Evolutionary conservation across 495 filamentous ascomycete genomes (phyloP), one percentile per base, ranked within the genome.

Genomic region (Apiosordaria backusii): DNA sequence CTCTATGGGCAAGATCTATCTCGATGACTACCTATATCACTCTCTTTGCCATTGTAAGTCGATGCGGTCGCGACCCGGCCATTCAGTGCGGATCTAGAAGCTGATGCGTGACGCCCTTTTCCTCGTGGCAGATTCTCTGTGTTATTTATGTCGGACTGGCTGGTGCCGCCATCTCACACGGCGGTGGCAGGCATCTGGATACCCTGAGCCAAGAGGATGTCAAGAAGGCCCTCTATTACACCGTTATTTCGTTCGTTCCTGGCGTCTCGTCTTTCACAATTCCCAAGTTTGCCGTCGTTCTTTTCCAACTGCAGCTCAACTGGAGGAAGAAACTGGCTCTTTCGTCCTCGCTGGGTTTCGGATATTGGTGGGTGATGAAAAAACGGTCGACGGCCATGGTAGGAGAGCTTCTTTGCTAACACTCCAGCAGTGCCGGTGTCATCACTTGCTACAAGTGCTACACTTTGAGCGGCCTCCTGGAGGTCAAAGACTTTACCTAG

Each of bases 291-390:
- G 71, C 71, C 29, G 68, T 69, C 13, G 57, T 70, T 4, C 60
- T 72, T 1, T 66, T 21, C n/a, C 25, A 25, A 40, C 57, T 72
- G 9, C 62, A 66, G 24, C 19, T 68, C 60, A 65, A 70, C 16
- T 45, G 63, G 62, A 70, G 66, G 59, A 74, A 75, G 70, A 75
- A 75, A 57, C 19, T 75, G 29, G 71, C 65, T 16, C 24, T 75
- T 27, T 64, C 64, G 13, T 62, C 60, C 18, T 53, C 73, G 2
- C 54, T 74, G 13, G 73, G 71, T 19, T 70, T 74, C 50, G 73
- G 73, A 27, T 71, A 72, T 54, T 69, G 71, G n/a, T n/a, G n/a
- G n/a, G n/a, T n/a, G n/a, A n/a, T n/a, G n/a, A n/a, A n/a, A n/a
- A 68, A 71, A 50, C n/a, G 72, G 62, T 35, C 53, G 50, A 4